Evolutionary conservation across 768 basidiomycete species (phyloP), one percentile per base, ranked within the genome.

Genomic region (Termitomyces sp.): DNA sequence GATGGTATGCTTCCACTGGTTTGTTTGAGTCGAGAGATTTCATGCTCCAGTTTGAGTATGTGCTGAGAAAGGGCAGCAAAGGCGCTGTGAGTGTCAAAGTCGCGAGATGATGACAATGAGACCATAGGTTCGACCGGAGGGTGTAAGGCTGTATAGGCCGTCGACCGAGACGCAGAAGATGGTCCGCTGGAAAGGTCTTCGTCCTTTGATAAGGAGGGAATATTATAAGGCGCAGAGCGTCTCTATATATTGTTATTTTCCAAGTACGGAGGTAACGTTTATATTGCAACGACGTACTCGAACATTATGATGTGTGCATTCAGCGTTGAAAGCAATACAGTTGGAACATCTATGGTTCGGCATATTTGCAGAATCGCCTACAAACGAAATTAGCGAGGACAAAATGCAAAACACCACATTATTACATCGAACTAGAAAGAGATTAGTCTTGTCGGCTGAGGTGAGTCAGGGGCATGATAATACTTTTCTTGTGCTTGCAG

Each of bases 331-430:
- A 1, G 75, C 64, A 0, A 75, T 72, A 64, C 86, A 88, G 62
- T 85, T 86, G 0, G 84, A 77, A 65, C 86, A 88, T 41, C 72
- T 68, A 30, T 80, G 81, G 2, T 74, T 73, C 5, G 79, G 79
- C 78, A 79, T 82, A 57, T 77, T 80, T 20, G 83, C 82, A 63
- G 87, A 88, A 60, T 89, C 83, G 61, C 84, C 84, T 84, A 26
- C 14, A 14, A 48, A 52, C 16, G 6, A n/a, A 5, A 16, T 43
- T 28, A 36, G 35, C 23, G 32, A 6, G 3, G 28, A 2, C 43
- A 26, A 16, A 18, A 26, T 5, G 4, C 26, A n/a, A 23, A 43
- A 16, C 8, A 43, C 32, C 33, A 30, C 54, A 23, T 14, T 49
- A 68, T 59, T 68, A 79, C 78, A 79, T 72, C 75, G 74, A 49